phyloP scores from a whole-genome alignment of 1,139 yeast genomes.

The Kodamaea ohmeri region DNA sequence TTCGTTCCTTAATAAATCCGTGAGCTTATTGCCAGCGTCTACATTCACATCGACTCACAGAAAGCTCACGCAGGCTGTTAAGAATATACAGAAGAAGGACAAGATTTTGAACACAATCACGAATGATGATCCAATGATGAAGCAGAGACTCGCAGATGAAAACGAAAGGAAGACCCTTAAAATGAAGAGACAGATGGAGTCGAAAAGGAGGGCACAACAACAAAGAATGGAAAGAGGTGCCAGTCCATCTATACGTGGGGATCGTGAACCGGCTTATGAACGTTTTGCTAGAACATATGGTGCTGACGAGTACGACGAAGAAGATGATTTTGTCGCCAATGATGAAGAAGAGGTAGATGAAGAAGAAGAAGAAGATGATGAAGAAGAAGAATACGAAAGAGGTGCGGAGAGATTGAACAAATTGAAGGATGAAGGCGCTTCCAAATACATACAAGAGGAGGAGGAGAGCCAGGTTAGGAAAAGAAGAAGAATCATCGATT shows the following conservation, averaged over 20 bases:
- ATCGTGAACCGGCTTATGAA: slow-evolving; percentile 40
- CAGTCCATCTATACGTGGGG: slow-evolving; percentile 23
- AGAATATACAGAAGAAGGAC: slow-evolving; percentile 59
- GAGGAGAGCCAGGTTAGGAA: slow-evolving; percentile 40
- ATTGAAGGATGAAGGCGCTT: slow-evolving; percentile 57
- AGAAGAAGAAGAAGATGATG: slow-evolving; percentile 37
- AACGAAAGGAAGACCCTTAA: slow-evolving; percentile 69
- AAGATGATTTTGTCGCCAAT: slow-evolving; percentile 43
- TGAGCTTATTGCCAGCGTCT: slow-evolving; percentile 84
- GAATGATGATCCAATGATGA: slow-evolving; percentile 81
- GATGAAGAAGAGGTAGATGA: slow-evolving; percentile 54
- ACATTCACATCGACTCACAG: slow-evolving; percentile 79
- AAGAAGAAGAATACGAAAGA: slow-evolving; percentile 55
- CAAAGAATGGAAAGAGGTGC: slow-evolving; percentile 36
- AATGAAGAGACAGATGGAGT: slow-evolving; percentile 64
- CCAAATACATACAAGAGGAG: slow-evolving; percentile 38
- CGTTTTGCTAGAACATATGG: slow-evolving; percentile 41
- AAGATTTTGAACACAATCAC: slow-evolving; percentile 66
- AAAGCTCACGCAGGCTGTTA: slow-evolving; percentile 74
- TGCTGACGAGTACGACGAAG: slow-evolving; percentile 45
- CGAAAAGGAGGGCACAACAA: slow-evolving; percentile 50
- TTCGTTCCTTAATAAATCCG: slow-evolving; percentile 47
- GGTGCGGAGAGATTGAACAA: slow-evolving; percentile 64
- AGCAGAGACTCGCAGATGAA: slow-evolving; percentile 78
- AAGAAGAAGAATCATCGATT: slow-evolving; percentile 56